phyloP scores from a whole-genome alignment of 805 yeast species.

The Suhomyces tanzawaensis region DNA sequence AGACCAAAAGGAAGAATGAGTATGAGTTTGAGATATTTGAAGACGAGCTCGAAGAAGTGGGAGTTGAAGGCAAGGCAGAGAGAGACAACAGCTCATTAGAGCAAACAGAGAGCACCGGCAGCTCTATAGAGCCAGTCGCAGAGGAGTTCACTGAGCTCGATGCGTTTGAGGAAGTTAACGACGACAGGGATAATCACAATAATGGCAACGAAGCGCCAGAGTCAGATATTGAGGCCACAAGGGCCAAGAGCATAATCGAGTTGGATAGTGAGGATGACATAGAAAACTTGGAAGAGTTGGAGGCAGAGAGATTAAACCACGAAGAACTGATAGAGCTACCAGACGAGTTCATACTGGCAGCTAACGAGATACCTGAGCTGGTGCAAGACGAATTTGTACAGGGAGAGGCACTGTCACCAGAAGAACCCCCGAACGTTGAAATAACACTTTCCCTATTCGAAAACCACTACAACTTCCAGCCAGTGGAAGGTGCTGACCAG shows the following conservation, averaged over 20 bases:
- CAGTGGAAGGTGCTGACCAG: background rate
- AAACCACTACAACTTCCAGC: background rate
- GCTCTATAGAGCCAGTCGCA: no score
- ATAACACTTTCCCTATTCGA: background rate
- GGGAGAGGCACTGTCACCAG: no score
- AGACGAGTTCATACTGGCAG: no score
- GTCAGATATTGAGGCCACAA: background rate
- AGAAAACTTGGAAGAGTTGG: constrained; percentile 24
- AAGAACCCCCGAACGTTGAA: background rate
- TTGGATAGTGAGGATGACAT: constrained; percentile 26
- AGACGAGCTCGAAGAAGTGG: constrained; percentile 2
- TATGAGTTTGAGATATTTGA: constrained; percentile 2
- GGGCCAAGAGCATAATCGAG: background rate
- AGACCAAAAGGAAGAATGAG: no score
- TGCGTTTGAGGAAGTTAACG: background rate
- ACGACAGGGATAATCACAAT: background rate
- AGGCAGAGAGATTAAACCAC: background rate
- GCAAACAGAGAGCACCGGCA: no score
- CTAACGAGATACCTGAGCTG: no score
- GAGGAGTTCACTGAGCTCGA: background rate
- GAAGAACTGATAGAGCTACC: background rate
- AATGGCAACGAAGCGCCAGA: background rate
- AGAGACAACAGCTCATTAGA: no score
- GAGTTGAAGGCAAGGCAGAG: constrained; percentile 1
- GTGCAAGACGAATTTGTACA: no score